phyloP scores from a whole-genome alignment of 2,329 filamentous ascomycete species.

The Cercospora zeina region DNA sequence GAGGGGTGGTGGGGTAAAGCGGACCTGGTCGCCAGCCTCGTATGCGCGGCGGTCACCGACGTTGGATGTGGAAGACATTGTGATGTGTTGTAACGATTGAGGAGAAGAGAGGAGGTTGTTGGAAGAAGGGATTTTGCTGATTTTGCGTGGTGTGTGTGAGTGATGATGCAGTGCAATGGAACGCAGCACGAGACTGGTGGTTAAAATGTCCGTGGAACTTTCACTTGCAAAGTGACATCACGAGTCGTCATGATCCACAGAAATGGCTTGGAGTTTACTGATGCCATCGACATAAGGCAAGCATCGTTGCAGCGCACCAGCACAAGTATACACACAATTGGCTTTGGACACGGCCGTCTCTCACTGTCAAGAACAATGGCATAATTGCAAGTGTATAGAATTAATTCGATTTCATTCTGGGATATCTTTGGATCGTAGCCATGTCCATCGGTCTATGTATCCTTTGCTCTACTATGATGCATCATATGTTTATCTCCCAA shows the following conservation, averaged over 20 bases:
- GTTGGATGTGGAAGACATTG: conserved; percentile 57
- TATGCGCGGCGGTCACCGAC: conserved; percentile 69
- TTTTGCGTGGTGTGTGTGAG: background rate
- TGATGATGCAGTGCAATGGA: conserved; percentile 4
- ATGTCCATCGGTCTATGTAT: background rate
- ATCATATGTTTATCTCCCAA: background rate
- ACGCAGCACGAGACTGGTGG: conserved; percentile 17
- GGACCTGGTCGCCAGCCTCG: conserved; percentile 71
- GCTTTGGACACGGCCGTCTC: background rate
- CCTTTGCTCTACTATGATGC: conserved; percentile 1
- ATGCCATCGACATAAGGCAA: background rate
- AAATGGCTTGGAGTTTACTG: conserved; percentile 6
- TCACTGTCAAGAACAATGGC: background rate
- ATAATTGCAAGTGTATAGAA: background rate
- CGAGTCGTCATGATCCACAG: conserved; percentile 11
- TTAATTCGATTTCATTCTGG: conserved; percentile 1
- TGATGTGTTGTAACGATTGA: conserved; percentile 28
- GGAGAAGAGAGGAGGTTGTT: background rate
- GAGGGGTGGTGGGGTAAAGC: conserved; percentile 14
- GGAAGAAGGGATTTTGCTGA: background rate
- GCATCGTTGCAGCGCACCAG: background rate
- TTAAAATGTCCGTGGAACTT: conserved; percentile 8
- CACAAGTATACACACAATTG: background rate
- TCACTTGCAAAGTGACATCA: conserved; percentile 10
- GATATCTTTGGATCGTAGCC: conserved; percentile 5